Percentiles rank a stretch among this genome's conserved stretches.
Evolutionary conservation across 2,329 filamentous ascomycete species (phyloP).

Genomic region (Ceratocystis harringtonii): DNA sequence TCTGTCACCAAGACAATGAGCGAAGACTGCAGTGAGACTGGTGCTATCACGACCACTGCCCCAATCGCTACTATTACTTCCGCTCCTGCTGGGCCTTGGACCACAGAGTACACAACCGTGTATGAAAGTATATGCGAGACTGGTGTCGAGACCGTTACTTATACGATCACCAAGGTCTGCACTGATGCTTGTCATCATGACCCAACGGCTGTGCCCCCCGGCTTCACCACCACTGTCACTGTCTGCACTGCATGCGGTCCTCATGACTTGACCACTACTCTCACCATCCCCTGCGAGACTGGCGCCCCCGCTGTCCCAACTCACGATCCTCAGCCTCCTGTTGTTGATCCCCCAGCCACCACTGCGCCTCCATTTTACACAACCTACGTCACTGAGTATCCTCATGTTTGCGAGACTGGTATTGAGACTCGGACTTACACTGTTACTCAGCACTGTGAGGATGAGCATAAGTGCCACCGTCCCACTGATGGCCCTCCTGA

Average conservation of each 20-base stretch:
- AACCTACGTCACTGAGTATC: conserved; percentile 15
- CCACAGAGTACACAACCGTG: conserved; percentile 14
- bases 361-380: conserved; percentile 1
- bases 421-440: conserved; percentile 17
- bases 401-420: conserved; percentile 12
- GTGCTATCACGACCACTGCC: background rate
- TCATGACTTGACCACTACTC: background rate
- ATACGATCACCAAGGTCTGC: conserved; percentile 17
- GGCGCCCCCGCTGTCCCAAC: background rate
- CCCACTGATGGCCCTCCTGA: conserved; percentile 13
- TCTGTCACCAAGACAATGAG: background rate
- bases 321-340: background rate
- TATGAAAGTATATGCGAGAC: conserved; percentile 15
- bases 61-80: conserved; percentile 1
- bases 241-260: conserved; percentile 8
- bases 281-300: conserved; percentile 14
- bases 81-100: background rate
- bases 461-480: conserved; percentile 6
- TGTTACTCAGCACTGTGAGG: conserved; percentile 15
- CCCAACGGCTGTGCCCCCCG: conserved; percentile 10
- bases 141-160: conserved; percentile 15
- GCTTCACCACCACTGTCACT: conserved; percentile 16
- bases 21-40: background rate
- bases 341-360: background rate
- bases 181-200: conserved; percentile 6